Evolutionary conservation across 2,329 filamentous ascomycete species (phyloP).

Genomic region (Clonostachys rhizophaga): DNA sequence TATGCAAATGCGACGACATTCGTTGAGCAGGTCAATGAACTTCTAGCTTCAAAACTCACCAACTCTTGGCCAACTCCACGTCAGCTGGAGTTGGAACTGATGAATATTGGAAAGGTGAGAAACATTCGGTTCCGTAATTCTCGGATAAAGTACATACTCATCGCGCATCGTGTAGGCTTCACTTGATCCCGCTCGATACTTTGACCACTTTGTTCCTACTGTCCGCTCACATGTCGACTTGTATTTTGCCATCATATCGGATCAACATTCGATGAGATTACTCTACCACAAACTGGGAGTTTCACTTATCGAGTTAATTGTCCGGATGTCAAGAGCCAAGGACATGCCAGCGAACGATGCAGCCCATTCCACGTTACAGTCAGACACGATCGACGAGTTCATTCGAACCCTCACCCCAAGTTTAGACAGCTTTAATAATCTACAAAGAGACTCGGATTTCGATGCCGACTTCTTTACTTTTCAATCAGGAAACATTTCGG

Average conservation of each 20-base stretch:
- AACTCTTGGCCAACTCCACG: constrained; percentile 34
- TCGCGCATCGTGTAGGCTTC: constrained; percentile 5
- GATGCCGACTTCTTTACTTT: no score
- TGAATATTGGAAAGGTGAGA: constrained; percentile 45
- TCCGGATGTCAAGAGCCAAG: no score
- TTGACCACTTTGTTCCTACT: constrained; percentile 32
- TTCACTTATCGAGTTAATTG: no score
- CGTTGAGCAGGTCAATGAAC: constrained; percentile 19
- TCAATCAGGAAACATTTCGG: no score
- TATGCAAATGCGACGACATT: constrained; percentile 25
- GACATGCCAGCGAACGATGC: no score
- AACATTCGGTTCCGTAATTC: neutral
- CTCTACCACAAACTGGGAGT: constrained; percentile 29
- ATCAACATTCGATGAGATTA: constrained; percentile 19
- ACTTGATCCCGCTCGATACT: constrained; percentile 22
- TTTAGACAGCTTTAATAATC: no score
- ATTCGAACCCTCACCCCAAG: no score
- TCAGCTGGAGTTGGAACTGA: constrained; percentile 44
- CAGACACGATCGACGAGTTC: no score
- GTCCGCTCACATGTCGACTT: constrained; percentile 35
- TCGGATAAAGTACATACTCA: neutral
- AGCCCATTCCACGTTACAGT: no score
- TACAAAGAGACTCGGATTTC: no score
- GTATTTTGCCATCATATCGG: constrained; percentile 27
- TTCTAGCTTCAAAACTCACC: constrained; percentile 26